A percentile compares a stretch with the other conserved stretches of the same genome.
These are phyloP conservation scores for Alternaria incomplexa DNA, from an alignment of 2,329 filamentous ascomycete genomes.

Conservation along the genomic window DNA sequence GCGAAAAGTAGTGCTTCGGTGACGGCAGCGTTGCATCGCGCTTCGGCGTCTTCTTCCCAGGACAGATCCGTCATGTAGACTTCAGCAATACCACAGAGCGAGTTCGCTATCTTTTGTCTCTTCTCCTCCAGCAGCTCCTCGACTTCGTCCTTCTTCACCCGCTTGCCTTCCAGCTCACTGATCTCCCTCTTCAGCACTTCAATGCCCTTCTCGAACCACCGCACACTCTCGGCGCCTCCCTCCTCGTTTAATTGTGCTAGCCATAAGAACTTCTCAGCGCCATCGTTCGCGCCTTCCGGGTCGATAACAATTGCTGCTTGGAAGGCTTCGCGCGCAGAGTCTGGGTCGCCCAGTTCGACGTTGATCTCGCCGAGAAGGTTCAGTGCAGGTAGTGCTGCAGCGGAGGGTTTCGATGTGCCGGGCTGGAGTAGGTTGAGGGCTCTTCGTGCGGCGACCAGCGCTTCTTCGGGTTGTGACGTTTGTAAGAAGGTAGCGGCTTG, in stretches of 20 bases:
- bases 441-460: constrained; percentile 61
- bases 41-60: constrained; percentile 88
- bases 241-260: constrained; percentile 83
- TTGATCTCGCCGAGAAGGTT: constrained; percentile 82
- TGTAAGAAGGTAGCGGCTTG: constrained; percentile 64
- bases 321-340: constrained; percentile 75
- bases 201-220: constrained; percentile 72
- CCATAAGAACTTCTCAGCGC: constrained; percentile 93
- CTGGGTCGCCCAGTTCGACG: constrained; percentile 81
- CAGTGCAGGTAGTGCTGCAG: constrained; percentile 67
- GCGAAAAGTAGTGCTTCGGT: constrained; percentile 89
- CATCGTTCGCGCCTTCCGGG: constrained; percentile 79
- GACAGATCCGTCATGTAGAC: constrained; percentile 99
- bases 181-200: constrained; percentile 75
- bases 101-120: constrained; percentile 81
- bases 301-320: constrained; percentile 76
- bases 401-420: constrained; percentile 39
- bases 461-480: constrained; percentile 64
- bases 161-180: constrained; percentile 62
- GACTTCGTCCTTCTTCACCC: constrained; percentile 43
- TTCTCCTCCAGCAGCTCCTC: constrained; percentile 65
- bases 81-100: constrained; percentile 92
- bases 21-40: constrained; percentile 83
- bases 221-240: constrained; percentile 65
- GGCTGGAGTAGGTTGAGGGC: constrained; percentile 58